Conservation (phyloP, 768 basidiomycete species). For the Rhodotorula paludigena region DNA sequence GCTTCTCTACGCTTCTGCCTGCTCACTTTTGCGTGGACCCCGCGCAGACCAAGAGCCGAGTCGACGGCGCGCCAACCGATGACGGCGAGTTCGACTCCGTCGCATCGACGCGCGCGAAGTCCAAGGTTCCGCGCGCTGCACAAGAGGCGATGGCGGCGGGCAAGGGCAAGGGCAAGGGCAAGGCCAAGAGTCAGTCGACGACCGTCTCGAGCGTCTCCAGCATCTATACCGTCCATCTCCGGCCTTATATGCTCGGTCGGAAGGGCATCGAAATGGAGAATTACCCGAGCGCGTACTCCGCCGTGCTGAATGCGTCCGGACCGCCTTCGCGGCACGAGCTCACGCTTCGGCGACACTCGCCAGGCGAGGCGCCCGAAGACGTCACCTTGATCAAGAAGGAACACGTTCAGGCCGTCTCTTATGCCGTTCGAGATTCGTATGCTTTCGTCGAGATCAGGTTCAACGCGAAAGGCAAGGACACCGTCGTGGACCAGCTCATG, state of each 20-base stretch:
- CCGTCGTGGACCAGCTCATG: not conserved
- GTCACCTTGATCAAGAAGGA: no score
- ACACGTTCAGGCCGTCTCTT: no score
- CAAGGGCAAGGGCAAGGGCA: not conserved
- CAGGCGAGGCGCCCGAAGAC: no score
- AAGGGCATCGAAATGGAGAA: no score
- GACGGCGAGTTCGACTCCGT: not conserved
- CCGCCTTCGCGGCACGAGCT: no score
- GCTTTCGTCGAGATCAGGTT: not conserved
- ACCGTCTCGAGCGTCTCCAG: not conserved
- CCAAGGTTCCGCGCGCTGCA: not conserved
- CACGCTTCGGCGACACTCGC: no score
- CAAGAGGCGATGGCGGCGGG: not conserved
- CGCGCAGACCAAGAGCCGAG: not conserved
- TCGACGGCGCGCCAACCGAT: conserved; percentile 3
- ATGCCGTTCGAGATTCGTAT: no score
- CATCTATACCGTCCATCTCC: not conserved
- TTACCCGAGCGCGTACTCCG: no score
- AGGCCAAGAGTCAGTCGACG: not conserved
- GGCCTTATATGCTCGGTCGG: not conserved
- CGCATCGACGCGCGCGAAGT: not conserved
- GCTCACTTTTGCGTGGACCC: not conserved
- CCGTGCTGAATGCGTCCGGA: no score
- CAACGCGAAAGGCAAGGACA: no score
- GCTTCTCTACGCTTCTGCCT: no score